phyloP scores from a whole-genome alignment of 2,329 filamentous ascomycete genomes.

The Samsoniella hepiali region DNA sequence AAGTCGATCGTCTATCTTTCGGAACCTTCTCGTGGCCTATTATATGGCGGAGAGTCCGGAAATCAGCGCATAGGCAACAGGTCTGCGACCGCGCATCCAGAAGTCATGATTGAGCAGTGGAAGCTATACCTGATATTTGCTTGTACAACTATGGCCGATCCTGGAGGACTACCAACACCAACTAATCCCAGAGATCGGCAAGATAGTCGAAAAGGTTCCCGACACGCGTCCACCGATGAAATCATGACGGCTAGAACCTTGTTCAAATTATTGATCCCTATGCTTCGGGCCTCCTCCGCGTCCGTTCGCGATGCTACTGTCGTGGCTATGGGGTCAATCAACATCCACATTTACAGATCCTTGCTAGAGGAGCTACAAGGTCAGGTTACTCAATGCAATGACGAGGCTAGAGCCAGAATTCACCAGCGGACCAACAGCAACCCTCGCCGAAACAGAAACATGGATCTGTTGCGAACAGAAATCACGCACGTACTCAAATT shows the following conservation, averaged over 20 bases:
- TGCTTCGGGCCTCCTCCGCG: slow-evolving; percentile 74
- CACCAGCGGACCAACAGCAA: slow-evolving; percentile 84
- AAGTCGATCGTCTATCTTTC: slow-evolving; percentile 75
- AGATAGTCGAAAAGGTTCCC: slow-evolving; percentile 79
- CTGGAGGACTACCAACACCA: slow-evolving; percentile 53
- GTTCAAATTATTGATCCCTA: slow-evolving; percentile 87
- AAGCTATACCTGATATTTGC: slow-evolving; percentile 96
- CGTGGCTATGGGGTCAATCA: slow-evolving; percentile 88
- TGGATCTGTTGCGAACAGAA: slow-evolving; percentile 84
- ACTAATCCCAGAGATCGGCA: slow-evolving; percentile 54
- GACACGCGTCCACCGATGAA: slow-evolving; percentile 63
- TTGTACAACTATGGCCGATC: slow-evolving; percentile 88
- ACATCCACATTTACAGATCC: slow-evolving; percentile 87
- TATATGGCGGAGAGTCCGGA: slow-evolving; percentile 59
- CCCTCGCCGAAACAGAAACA: slow-evolving; percentile 75
- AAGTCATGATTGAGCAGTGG: slow-evolving; percentile 94
- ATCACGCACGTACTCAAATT: slow-evolving; percentile 95
- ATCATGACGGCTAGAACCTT: slow-evolving; percentile 84
- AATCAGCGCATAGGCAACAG: slow-evolving; percentile 51
- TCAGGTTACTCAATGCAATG: slow-evolving; percentile 79
- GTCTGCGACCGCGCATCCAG: slow-evolving; percentile 70
- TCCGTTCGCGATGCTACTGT: slow-evolving; percentile 89
- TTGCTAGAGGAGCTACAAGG: slow-evolving; percentile 86
- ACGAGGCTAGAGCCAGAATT: slow-evolving; percentile 81
- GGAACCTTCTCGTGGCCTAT: slow-evolving; percentile 64